Evolutionary conservation across 106 monocot species (phyloP), one percentile per base, ranked within the genome.

Genomic region (Posidonia australis): DNA sequence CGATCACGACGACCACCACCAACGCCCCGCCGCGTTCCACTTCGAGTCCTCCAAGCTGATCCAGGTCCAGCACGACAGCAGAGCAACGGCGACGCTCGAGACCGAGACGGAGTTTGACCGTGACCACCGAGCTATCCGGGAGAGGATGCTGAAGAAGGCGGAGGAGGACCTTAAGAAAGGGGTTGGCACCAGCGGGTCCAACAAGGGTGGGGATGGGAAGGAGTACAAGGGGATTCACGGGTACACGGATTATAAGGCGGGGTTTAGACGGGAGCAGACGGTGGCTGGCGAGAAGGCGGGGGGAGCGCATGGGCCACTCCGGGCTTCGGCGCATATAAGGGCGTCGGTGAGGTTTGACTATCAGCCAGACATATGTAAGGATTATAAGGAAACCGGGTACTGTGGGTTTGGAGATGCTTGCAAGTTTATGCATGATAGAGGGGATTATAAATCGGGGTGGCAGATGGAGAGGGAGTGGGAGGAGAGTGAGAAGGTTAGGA

Each of bases 311-410:
- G 96, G 96, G 1, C 96, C 96, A 5, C 82, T 96, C 10, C 77
- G 96, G 16, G 87, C 96, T 0, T 87, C 96, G 0, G 84, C 84
- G 10, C 82, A 90, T 61, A 96, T 96, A n/a, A 69, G 96, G 23
- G 20, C 74, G 4, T 86, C 96, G 0, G 82, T 82, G 16, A 81
- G 96, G 71, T 96, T 96, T 57, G 96, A 96, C 43, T 96, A 90
- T 78, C 96, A 96, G 78, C 96, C 90, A 9, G 96, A 96, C 55
- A 96, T 96, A 18, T 96, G 96, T 42, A 96, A 96, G 80, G 96
- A 96, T 63, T 96, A 96, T 63, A 96, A 96, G 72, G 96, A 96
- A 72, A 96, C 96, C 10, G 96, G 96, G 30, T 96, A 96, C 54
- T 96, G 96, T 44, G 96, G 96, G 43, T 96, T 81, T 58, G 96